These are phyloP conservation scores for Yamadazyma atlantica DNA, from an alignment of 1,139 yeast species.

Conservation along the genomic window DNA sequence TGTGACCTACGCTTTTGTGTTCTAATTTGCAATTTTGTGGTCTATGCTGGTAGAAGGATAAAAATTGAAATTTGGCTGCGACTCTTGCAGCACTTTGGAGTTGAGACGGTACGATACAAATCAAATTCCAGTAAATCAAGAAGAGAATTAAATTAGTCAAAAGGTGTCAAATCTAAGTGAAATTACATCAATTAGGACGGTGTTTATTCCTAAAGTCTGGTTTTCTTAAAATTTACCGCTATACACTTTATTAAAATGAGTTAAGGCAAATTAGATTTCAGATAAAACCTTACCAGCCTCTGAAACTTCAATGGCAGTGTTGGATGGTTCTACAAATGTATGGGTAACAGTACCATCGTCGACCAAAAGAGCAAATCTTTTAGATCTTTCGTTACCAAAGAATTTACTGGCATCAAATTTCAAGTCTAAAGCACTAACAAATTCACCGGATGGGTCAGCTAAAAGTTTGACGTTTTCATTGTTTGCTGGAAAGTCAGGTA, in stretches of 20 bases:
- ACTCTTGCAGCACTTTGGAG: background rate
- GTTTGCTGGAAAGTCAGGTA: constrained; percentile 29
- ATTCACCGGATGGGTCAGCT: constrained; percentile 77
- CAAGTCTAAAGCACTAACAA: constrained; percentile 62
- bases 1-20: too few species aligned
- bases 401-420: constrained; percentile 68
- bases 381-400: constrained; percentile 74
- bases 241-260: too few species aligned
- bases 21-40: too few species aligned
- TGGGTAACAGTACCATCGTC: constrained; percentile 69
- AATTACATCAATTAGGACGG: too few species aligned
- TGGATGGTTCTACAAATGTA: constrained; percentile 79
- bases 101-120: background rate
- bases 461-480: constrained; percentile 49
- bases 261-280: constrained; percentile 17
- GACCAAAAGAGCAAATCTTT: constrained; percentile 74
- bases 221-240: too few species aligned
- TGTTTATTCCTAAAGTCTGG: too few species aligned
- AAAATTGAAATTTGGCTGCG: background rate
- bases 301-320: constrained; percentile 61
- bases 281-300: constrained; percentile 40
- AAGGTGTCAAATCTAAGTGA: too few species aligned
- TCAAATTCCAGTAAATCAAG: too few species aligned
- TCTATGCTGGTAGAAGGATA: too few species aligned
- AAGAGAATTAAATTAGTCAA: too few species aligned